Evolutionary conservation across 2,329 filamentous ascomycete species (phyloP), one percentile per base, ranked within the genome.

Genomic region (Phaeosphaeriaceae sp.): DNA sequence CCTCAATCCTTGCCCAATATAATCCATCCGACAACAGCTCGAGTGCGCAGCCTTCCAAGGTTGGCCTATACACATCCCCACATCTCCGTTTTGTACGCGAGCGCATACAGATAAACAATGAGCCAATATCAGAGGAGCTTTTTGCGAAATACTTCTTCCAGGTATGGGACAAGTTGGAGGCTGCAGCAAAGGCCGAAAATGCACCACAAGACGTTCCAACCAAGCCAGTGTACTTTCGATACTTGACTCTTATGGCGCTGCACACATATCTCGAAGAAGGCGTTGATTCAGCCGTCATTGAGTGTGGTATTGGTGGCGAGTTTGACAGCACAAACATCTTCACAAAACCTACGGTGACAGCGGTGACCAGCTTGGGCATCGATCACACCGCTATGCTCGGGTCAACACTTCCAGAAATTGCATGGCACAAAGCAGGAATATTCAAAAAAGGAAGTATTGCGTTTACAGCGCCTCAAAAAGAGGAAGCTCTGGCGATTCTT

Each of bases 241-340:
- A 90, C 68, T 73, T 99, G 67, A 97, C 93, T 0, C 80, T 99
- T 30, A 83, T 97, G 77, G 92, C 92, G 1, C 84, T 96, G 63
- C 92, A 96, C 65, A 82, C 87, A 1, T 99, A 96, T 62, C 67
- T 95, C 20, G 73, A 80, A 39, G 88, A 94, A 69, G 87, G 87
- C 1, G 86, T 97, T 0, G 81, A 87, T 55, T 85, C 85, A 15
- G 92, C 91, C 0, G 85, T 97, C 8, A 82, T 97, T 28, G 94
- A 99, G 75, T 96, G 91, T 64, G 94, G 94, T 0, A 95, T 97
- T 56, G 94, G 94, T 13, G 94, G 92, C 40, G 90, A 96, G 74
- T 92, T 92, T 65, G 93, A 97, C 67, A 88, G 89, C 21, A 99
- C 94, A 8, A 97, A 97, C 66, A 83, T 97, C 17, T 74, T 99